Evolutionary conservation across 345 rosid genomes (phyloP).

Genomic region (Laguncularia racemosa): DNA sequence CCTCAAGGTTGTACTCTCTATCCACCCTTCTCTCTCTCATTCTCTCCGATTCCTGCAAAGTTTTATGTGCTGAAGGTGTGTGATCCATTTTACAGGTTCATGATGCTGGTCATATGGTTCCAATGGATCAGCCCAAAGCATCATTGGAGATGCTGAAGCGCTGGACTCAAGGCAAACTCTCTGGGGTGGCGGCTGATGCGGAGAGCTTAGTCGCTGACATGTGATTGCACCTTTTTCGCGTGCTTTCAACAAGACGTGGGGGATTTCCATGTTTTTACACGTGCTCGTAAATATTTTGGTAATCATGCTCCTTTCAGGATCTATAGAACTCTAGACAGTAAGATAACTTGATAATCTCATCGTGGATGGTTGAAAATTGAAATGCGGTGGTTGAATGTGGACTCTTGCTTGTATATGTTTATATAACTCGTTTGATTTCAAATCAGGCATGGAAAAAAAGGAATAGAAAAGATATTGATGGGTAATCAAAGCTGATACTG

Average conservation of each 20-base stretch:
- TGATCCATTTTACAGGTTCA: constrained; percentile 41
- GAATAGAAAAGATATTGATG: too few relatives aligned
- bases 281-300: constrained; percentile 21
- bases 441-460: too few relatives aligned
- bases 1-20: constrained; percentile 74
- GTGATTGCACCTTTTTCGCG: constrained; percentile 18
- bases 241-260: too few relatives aligned
- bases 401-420: too few relatives aligned
- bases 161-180: constrained; percentile 61
- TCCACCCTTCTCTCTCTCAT: background rate
- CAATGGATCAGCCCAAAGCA: constrained; percentile 96
- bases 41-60: background rate
- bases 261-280: background rate
- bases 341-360: background rate
- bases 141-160: constrained; percentile 78
- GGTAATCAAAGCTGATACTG: too few relatives aligned
- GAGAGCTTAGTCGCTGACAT: constrained; percentile 57
- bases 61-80: constrained; percentile 6
- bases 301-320: constrained; percentile 1
- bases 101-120: constrained; percentile 98
- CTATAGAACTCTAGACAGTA: background rate
- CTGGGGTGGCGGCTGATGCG: constrained; percentile 10
- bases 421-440: too few relatives aligned
- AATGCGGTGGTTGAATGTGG: too few relatives aligned
- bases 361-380: too few relatives aligned